Percentiles rank a stretch among this genome's conserved stretches.
These are phyloP conservation scores for Acanthamoeba divionensis DNA, from an alignment of 208 protist genomes.

Conservation along the genomic window DNA sequence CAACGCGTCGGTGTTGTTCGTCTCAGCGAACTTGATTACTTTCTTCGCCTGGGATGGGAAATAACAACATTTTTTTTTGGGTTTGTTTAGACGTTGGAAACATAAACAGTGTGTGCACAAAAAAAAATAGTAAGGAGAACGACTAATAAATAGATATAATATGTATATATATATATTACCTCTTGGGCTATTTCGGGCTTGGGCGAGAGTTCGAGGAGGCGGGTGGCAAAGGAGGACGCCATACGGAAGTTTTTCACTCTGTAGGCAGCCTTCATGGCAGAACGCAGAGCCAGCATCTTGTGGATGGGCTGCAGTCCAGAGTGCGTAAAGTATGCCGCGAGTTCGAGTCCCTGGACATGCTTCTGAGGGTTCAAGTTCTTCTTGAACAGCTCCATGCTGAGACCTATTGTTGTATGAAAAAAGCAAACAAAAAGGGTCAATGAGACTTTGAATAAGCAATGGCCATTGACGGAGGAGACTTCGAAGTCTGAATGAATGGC, in stretches of 20 bases:
- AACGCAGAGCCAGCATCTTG: constrained; percentile 82
- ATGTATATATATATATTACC: too few species aligned
- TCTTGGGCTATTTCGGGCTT: constrained; percentile 80
- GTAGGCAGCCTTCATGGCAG: constrained; percentile 90
- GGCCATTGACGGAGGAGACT: too few species aligned
- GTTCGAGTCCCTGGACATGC: constrained; percentile 75
- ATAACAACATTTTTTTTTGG: neutral
- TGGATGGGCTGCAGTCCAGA: constrained; percentile 92
- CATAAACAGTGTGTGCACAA: too few species aligned
- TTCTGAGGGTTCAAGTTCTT: neutral
- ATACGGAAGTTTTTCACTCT: constrained; percentile 90
- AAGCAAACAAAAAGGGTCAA: too few species aligned
- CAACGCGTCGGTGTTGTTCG: constrained; percentile 82
- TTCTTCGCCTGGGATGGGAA: constrained; percentile 76
- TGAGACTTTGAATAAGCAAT: too few species aligned
- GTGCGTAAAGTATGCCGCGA: constrained; percentile 97
- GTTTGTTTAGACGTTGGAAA: neutral
- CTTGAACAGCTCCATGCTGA: constrained; percentile 48
- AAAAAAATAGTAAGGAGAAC: neutral
- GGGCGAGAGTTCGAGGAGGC: constrained; percentile 92
- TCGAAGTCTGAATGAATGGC: too few species aligned
- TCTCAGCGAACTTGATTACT: constrained; percentile 88
- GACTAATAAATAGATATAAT: neutral
- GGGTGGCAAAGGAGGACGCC: constrained; percentile 87
- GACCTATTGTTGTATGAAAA: too few species aligned